Conservation (phyloP, 1,284 basidiomycete species). For the Cutaneotrichosporon daszewskae region DNA sequence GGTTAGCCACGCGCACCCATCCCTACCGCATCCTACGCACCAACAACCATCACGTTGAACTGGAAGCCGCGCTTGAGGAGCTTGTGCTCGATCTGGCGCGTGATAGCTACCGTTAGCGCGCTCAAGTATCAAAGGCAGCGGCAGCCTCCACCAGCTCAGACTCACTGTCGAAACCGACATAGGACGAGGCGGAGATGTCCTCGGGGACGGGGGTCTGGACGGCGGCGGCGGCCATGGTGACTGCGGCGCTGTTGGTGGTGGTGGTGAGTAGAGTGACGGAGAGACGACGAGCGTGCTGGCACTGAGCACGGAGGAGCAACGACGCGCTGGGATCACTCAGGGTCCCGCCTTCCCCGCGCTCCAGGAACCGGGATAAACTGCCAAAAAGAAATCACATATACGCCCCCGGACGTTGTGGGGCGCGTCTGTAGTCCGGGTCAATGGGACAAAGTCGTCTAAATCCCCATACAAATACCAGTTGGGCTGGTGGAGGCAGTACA, state of each 20-base stretch:
- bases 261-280: neutral
- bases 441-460: too few relatives aligned
- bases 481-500: too few relatives aligned
- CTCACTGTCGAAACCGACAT: conserved; percentile 82
- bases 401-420: too few relatives aligned
- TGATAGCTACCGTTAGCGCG: conserved; percentile 57
- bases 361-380: too few relatives aligned
- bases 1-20: neutral
- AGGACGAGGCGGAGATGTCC: conserved; percentile 78
- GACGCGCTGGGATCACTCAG: too few relatives aligned
- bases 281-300: neutral
- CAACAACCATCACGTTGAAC: conserved; percentile 95
- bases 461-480: too few relatives aligned
- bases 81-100: conserved; percentile 97
- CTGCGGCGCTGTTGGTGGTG: conserved; percentile 1
- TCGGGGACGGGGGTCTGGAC: conserved; percentile 20
- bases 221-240: conserved; percentile 28
- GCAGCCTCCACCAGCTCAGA: too few relatives aligned
- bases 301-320: too few relatives aligned
- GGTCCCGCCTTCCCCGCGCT: too few relatives aligned
- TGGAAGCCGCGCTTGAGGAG: conserved; percentile 97
- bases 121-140: neutral
- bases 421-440: too few relatives aligned
- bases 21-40: conserved; percentile 53
- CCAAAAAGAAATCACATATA: too few relatives aligned